Evolutionary conservation across 176 grass and related monocot species (phyloP), one percentile per base, ranked within the genome.

Genomic region (Musa acuminata): DNA sequence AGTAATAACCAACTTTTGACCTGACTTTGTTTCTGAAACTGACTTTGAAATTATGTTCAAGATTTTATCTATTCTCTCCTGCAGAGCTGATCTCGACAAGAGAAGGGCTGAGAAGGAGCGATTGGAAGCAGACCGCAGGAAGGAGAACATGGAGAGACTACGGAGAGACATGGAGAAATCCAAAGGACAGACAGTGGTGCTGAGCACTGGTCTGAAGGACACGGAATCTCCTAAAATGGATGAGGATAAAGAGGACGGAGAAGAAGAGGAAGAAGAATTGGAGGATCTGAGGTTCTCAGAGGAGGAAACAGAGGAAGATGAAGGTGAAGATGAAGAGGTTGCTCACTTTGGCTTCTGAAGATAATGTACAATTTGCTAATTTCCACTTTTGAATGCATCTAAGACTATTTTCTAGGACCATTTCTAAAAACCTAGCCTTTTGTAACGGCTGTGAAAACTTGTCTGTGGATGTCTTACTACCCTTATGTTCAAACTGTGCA

Each of bases 1-100:
- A 22, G 22, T 22, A 22, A 22, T 22, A 22, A 22, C 22, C 22
- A 22, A 22, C 22, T 22, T 22, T 22, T 22, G 22, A 22, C 22
- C 22, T 22, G 22, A 22, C 22, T 22, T 22, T 22, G 22, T 22
- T 22, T 22, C 22, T 22, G 22, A 22, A 22, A 22, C 22, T 54
- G 11, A 55, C 11, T 16, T 70, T 8, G 51, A 8, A 8, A 50
- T 20, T 70, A 20, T 50, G 1, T 8, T 20, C 20, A 50, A 19
- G 17, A 70, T 50, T 35, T 70, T 2, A 70, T 2, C 7, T 13
- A 26, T 67, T 68, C 62, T 67, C 49, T 64, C 74, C n/a, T 13
- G 50, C 69, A 93, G 94, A 84, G 88, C 82, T 93, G 94, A 93
- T 76, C 84, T 98, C 74, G 94, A 98, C 74, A 98, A 88, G 80